Percentiles rank a stretch among this genome's conserved stretches.
These are phyloP conservation scores for Colletotrichum cordylinicola DNA, from an alignment of 2,329 filamentous ascomycete genomes.

Conservation along the genomic window DNA sequence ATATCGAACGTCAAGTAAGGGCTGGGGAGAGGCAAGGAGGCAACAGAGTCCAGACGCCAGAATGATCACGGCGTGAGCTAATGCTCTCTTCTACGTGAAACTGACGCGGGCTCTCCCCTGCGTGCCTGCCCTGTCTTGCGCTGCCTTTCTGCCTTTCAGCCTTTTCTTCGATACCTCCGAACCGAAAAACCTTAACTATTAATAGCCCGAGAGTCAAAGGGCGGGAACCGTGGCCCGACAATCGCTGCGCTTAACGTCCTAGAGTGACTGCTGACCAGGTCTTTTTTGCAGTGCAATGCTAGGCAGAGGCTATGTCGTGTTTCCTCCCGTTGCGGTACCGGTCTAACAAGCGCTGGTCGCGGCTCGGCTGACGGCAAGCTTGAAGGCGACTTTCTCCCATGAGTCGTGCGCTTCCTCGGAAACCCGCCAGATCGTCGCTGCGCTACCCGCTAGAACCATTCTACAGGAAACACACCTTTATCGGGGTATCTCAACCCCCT, in stretches of 20 bases:
- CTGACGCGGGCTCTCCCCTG: not conserved
- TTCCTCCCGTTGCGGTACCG: not conserved
- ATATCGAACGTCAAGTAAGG: not conserved
- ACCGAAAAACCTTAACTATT: not conserved
- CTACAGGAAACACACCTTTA: not conserved
- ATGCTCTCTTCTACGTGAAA: not conserved
- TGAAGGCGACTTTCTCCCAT: not conserved
- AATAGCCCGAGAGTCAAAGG: not conserved
- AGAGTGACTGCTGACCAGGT: not conserved
- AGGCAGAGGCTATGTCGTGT: not conserved
- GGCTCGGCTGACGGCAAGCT: slow-evolving; percentile 6
- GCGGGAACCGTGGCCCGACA: not conserved
- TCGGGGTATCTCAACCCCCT: not conserved
- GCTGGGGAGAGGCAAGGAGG: not conserved
- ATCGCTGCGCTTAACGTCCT: not conserved
- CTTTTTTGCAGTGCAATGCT: not conserved
- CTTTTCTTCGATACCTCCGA: not conserved
- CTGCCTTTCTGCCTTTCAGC: too few relatives aligned
- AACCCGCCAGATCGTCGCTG: not conserved
- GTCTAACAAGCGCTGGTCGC: not conserved
- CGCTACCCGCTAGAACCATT: not conserved
- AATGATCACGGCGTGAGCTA: not conserved
- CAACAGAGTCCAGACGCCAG: not conserved
- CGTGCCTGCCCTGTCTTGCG: not conserved
- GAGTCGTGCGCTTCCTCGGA: not conserved